Evolutionary conservation across 2,329 filamentous ascomycete genomes (phyloP).

Genomic region (Cladosporium austrohemisphaericum): DNA sequence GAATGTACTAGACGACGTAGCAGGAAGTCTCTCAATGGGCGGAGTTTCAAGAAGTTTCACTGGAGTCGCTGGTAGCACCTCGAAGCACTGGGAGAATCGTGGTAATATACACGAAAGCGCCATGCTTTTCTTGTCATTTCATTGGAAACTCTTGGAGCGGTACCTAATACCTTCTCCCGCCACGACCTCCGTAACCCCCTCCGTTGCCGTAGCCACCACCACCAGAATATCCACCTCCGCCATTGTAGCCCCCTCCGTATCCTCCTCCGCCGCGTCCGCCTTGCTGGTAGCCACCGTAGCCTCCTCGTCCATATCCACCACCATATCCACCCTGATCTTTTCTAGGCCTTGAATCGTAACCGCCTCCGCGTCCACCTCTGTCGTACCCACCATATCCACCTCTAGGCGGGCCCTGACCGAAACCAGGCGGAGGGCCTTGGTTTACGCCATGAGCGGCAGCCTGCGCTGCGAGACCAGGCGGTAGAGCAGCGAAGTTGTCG

Average conservation of each 20-base stretch:
- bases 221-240: constrained; percentile 16
- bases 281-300: constrained; percentile 18
- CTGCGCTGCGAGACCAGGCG: constrained; percentile 33
- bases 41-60: too few species aligned
- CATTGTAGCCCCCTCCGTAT: constrained; percentile 18
- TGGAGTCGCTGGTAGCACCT: too few species aligned
- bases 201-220: constrained; percentile 14
- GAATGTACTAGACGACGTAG: too few species aligned
- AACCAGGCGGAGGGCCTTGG: constrained; percentile 21
- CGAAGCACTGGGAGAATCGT: too few species aligned
- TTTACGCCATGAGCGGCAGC: constrained; percentile 30
- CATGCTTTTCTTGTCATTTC: too few species aligned
- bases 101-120: too few species aligned
- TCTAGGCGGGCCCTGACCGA: constrained; percentile 21
- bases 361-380: constrained; percentile 20
- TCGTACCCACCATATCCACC: constrained; percentile 20
- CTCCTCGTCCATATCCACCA: constrained; percentile 10
- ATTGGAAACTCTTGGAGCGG: too few species aligned
- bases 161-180: neutral
- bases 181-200: neutral
- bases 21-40: too few species aligned
- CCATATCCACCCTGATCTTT: constrained; percentile 22
- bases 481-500: constrained; percentile 26
- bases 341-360: constrained; percentile 25
- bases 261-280: constrained; percentile 28